Evolutionary conservation across 805 yeast genomes (phyloP).

Genomic region (Ogataea siamensis): DNA sequence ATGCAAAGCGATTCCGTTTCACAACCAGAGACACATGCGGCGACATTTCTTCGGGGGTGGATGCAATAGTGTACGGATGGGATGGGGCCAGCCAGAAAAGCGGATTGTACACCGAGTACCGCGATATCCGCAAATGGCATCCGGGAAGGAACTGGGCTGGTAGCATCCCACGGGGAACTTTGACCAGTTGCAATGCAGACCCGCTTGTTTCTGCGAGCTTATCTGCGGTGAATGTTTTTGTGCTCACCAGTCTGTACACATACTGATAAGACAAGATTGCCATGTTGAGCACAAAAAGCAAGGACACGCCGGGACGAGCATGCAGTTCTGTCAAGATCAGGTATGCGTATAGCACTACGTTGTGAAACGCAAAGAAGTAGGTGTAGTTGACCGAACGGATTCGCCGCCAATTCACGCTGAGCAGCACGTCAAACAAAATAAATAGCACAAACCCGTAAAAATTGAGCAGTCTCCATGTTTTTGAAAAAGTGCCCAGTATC

Average conservation of each 20-base stretch:
- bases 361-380: constrained; percentile 57
- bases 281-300: constrained; percentile 32
- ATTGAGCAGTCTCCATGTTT: constrained; percentile 41
- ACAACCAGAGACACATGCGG: constrained; percentile 42
- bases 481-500: constrained; percentile 33
- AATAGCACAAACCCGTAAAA: constrained; percentile 51
- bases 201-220: constrained; percentile 22
- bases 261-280: constrained; percentile 38
- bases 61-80: constrained; percentile 67
- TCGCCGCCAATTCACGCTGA: constrained; percentile 46
- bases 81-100: constrained; percentile 52
- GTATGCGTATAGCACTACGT: constrained; percentile 45
- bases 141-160: constrained; percentile 44
- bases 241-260: constrained; percentile 30
- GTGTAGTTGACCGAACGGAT: constrained; percentile 50
- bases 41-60: constrained; percentile 33
- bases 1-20: constrained; percentile 39
- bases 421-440: constrained; percentile 35
- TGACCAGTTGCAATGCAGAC: constrained; percentile 25
- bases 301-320: constrained; percentile 66
- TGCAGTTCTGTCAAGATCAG: constrained; percentile 51
- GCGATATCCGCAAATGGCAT: constrained; percentile 52
- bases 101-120: constrained; percentile 37
- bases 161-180: constrained; percentile 22
- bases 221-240: constrained; percentile 21